A percentile compares a stretch with the other conserved stretches of the same genome.
Conservation (phyloP, 768 basidiomycete species). For the Panaeolus cyanescens region DNA sequence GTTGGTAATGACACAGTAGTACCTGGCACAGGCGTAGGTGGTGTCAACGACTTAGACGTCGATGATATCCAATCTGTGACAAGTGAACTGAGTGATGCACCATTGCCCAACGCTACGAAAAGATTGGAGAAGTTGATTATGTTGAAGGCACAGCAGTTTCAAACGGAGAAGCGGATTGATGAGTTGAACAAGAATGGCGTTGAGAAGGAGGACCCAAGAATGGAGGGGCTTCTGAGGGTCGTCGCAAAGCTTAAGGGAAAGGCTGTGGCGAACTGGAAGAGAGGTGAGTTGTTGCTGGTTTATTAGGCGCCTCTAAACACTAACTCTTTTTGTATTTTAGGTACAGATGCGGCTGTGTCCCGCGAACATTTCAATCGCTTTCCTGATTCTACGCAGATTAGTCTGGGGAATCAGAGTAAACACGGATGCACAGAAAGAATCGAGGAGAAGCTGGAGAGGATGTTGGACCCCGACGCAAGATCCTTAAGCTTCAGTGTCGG, state of each 20-base stretch:
- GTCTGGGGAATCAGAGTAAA: neutral
- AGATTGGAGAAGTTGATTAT: conserved; percentile 17
- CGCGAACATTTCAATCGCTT: no score
- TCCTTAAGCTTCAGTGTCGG: conserved; percentile 15
- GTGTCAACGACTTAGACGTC: neutral
- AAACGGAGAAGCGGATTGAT: conserved; percentile 13
- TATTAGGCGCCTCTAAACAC: no score
- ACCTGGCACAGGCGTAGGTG: neutral
- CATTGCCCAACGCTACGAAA: conserved; percentile 4
- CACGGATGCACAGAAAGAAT: neutral
- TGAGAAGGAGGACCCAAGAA: neutral
- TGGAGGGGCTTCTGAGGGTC: conserved; percentile 2
- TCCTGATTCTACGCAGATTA: no score
- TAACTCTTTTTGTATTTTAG: no score
- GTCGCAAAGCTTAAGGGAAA: conserved; percentile 21
- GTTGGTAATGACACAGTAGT: neutral
- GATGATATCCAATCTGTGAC: conserved; percentile 3
- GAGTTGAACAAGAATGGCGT: conserved; percentile 5
- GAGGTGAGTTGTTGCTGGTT: conserved; percentile 12
- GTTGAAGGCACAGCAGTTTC: conserved; percentile 22
- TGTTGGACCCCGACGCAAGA: conserved; percentile 14
- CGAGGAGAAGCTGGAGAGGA: conserved; percentile 18
- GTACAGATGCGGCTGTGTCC: no score
- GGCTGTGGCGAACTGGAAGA: conserved; percentile 22
- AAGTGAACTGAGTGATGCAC: no score